Evolutionary conservation across 169 alveolate species (phyloP), one percentile per base, ranked within the genome.

Genomic region (Plasmodium cynomolgi): DNA sequence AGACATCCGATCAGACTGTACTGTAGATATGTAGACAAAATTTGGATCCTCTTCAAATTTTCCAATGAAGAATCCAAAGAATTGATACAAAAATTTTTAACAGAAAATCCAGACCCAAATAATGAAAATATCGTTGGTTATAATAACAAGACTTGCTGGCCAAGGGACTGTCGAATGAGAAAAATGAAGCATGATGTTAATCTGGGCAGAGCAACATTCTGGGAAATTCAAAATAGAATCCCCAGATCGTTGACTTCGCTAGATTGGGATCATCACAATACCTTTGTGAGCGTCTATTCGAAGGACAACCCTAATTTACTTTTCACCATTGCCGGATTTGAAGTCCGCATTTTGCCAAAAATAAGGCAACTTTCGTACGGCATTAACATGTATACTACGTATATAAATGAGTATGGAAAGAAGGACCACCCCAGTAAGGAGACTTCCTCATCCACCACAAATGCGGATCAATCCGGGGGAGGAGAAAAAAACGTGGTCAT

Each of bases 101-200:
- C 99, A 2, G 99, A 99, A 96, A 99, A 99, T 96, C 99, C 99
- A 11, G 99, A 99, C 92, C 99, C 99, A 47, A 99, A 99, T 97
- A 99, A 99, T 96, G 99, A 99, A 95, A 99, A 99, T 93, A 97
- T 99, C 33, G 99, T 99, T 31, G 99, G 99, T 29, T 99, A 99
- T 97, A 99, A 99, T 96, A 99, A 99, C 96, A 99, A 99, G 96
- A 98, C 98, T 80, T 99, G 99, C 96, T 99, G 99, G 99, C 99
- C 99, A 26, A 98, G 98, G 83, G 99, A 99, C 86, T 99, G 99
- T 95, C 97, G 99, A 73, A 99, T 99, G 99, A 97, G 99, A 82
- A 96, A 99, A 92, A 98, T 98, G 99, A 97, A 97, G 90, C 99
- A 98, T 94, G 99, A 99, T 96, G 99, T 99, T 33, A 98, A 99